phyloP scores from a whole-genome alignment of 1,139 yeast species.

The Keqinozyma sinolaborantium region DNA sequence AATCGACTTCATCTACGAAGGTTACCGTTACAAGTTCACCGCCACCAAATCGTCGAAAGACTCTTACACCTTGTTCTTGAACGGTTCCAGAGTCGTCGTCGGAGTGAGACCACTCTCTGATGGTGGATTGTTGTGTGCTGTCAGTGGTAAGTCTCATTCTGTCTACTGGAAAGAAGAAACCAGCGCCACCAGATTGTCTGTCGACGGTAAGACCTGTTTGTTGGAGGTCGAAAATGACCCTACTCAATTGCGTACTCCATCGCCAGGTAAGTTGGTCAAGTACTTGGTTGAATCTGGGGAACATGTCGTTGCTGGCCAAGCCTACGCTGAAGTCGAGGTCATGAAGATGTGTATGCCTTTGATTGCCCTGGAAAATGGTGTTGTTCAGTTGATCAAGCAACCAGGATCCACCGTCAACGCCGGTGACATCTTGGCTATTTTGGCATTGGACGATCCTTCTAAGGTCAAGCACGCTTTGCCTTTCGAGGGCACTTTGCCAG shows the following conservation, averaged over 20 bases:
- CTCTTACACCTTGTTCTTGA: slow-evolving; percentile 81
- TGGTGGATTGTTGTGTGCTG: slow-evolving; percentile 85
- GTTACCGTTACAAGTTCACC: slow-evolving; percentile 87
- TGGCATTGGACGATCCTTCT: slow-evolving; percentile 93
- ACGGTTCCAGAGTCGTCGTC: slow-evolving; percentile 87
- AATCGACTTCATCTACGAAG: slow-evolving; percentile 93
- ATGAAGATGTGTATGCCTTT: slow-evolving; percentile 98
- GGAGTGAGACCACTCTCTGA: slow-evolving; percentile 86
- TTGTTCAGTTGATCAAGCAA: slow-evolving; percentile 88
- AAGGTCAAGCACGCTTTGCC: slow-evolving; percentile 97
- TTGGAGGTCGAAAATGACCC: slow-evolving; percentile 96
- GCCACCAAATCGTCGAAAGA: slow-evolving; percentile 90
- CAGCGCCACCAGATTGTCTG: slow-evolving; percentile 91
- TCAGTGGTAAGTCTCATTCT: slow-evolving; percentile 92
- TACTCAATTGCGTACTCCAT: slow-evolving; percentile 96
- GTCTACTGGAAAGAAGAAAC: slow-evolving; percentile 98
- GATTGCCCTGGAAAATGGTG: slow-evolving; percentile 89
- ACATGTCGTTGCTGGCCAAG: slow-evolving; percentile 86
- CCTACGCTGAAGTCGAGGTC: slow-evolving; percentile 97
- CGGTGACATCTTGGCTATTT: slow-evolving; percentile 93
- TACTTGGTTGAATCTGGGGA: slow-evolving; percentile 95
- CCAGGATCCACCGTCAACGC: slow-evolving; percentile 97
- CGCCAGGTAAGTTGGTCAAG: slow-evolving; percentile 96
- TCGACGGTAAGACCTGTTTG: slow-evolving; percentile 90
- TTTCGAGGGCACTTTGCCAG: slow-evolving; percentile 91